Conservation (phyloP, 192 early-diverging fungal species). For the Mortierella claussenii region DNA sequence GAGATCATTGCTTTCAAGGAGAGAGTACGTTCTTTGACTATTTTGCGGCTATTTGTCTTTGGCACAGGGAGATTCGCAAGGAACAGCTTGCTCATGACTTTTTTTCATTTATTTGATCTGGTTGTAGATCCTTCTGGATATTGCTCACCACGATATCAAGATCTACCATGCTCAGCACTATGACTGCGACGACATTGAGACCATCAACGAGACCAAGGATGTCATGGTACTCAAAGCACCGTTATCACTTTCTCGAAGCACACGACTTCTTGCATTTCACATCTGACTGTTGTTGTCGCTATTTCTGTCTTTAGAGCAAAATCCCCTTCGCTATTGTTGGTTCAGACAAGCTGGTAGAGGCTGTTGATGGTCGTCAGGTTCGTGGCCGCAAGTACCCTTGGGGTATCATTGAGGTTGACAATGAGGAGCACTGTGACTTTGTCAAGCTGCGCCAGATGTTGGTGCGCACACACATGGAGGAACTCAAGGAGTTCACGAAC, state of each 20-base stretch:
- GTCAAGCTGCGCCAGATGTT: constrained; percentile 94
- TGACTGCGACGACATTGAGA: constrained; percentile 87
- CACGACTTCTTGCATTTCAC: no score
- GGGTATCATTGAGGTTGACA: constrained; percentile 98
- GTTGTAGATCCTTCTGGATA: constrained; percentile 79
- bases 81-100: no score
- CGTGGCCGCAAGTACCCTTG: constrained; percentile 93
- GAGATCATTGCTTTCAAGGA: constrained; percentile 87
- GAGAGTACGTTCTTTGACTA: constrained; percentile 70
- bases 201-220: constrained; percentile 81
- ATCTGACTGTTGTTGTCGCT: background rate
- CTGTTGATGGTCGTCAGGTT: constrained; percentile 83
- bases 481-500: constrained; percentile 94
- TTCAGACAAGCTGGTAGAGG: constrained; percentile 86
- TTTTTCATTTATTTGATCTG: no score
- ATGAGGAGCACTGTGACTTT: constrained; percentile 98
- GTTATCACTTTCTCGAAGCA: background rate
- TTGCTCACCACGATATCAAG: constrained; percentile 85
- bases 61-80: no score
- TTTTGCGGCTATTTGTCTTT: no score
- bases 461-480: constrained; percentile 95
- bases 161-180: constrained; percentile 88
- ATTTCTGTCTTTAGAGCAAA: constrained; percentile 67
- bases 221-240: constrained; percentile 66
- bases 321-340: constrained; percentile 98